Conservation (phyloP, 2,329 filamentous ascomycete species). For the Hypomyces rosellus region DNA sequence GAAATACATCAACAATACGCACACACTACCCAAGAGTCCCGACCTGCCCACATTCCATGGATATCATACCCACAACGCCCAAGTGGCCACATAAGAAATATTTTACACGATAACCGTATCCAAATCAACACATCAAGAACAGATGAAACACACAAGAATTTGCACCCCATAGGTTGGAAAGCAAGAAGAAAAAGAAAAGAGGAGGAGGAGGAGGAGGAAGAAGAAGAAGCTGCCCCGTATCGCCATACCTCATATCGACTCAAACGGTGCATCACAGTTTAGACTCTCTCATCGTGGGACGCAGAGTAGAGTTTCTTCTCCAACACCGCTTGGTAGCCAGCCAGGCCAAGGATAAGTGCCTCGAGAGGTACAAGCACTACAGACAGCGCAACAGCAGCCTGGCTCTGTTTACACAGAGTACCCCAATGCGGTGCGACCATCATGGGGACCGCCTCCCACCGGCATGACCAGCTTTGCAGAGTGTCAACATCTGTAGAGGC, state of each 20-base stretch:
- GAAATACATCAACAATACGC: too few species aligned
- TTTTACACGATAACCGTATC: too few species aligned
- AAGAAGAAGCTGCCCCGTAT: background rate
- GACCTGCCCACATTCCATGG: too few species aligned
- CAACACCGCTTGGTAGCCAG: conserved; percentile 38
- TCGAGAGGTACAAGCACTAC: conserved; percentile 53
- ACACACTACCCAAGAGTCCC: too few species aligned
- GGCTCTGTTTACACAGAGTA: conserved; percentile 50
- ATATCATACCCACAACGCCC: too few species aligned
- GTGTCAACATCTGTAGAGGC: conserved; percentile 46
- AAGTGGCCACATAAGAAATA: too few species aligned
- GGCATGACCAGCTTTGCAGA: conserved; percentile 57
- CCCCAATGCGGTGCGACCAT: conserved; percentile 46
- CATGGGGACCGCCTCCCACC: conserved; percentile 52
- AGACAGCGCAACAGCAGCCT: conserved; percentile 47
- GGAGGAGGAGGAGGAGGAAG: background rate
- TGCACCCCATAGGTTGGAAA: too few species aligned
- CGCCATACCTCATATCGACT: too few species aligned
- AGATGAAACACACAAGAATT: too few species aligned
- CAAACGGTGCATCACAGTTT: conserved; percentile 16
- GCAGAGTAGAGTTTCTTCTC: conserved; percentile 33
- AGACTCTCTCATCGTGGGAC: conserved; percentile 21
- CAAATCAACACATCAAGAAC: too few species aligned
- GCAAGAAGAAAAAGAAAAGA: background rate
- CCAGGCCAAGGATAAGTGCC: conserved; percentile 39